These are phyloP conservation scores for Fusarium agapanthi DNA, from an alignment of 2,329 filamentous ascomycete genomes.

Conservation along the genomic window DNA sequence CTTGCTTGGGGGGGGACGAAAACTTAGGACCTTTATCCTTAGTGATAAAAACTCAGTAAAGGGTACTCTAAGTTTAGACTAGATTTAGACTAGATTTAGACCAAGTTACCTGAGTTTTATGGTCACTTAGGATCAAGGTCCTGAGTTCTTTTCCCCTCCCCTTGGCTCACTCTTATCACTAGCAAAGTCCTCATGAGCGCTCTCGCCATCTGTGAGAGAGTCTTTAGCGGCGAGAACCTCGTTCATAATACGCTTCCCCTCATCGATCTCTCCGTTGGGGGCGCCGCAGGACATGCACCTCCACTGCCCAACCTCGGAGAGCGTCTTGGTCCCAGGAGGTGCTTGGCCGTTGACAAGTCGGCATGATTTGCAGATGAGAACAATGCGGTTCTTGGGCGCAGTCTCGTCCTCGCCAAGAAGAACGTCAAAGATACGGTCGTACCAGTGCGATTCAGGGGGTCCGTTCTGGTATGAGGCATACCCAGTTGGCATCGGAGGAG, in stretches of 20 bases:
- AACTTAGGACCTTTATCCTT: not conserved
- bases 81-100: not conserved
- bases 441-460: slow-evolving; percentile 74
- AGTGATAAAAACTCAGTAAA: not conserved
- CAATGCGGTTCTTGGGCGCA: slow-evolving; percentile 87
- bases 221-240: slow-evolving; percentile 60
- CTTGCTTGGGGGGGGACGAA: not conserved
- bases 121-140: not conserved
- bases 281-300: slow-evolving; percentile 85
- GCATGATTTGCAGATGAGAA: slow-evolving; percentile 83
- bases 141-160: not conserved
- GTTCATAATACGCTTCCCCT: slow-evolving; percentile 75
- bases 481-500: slow-evolving; percentile 16
- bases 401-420: slow-evolving; percentile 96
- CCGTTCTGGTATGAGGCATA: slow-evolving; percentile 32
- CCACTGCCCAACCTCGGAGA: slow-evolving; percentile 87
- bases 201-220: slow-evolving; percentile 22
- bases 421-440: slow-evolving; percentile 91
- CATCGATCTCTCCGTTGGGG: slow-evolving; percentile 83
- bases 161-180: not conserved
- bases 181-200: slow-evolving; percentile 4
- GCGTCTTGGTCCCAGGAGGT: slow-evolving; percentile 80
- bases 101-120: not conserved
- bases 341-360: slow-evolving; percentile 95
- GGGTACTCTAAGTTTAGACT: not conserved